Evolutionary conservation across 768 basidiomycete species (phyloP).

Genomic region (Trametes gibbosa): DNA sequence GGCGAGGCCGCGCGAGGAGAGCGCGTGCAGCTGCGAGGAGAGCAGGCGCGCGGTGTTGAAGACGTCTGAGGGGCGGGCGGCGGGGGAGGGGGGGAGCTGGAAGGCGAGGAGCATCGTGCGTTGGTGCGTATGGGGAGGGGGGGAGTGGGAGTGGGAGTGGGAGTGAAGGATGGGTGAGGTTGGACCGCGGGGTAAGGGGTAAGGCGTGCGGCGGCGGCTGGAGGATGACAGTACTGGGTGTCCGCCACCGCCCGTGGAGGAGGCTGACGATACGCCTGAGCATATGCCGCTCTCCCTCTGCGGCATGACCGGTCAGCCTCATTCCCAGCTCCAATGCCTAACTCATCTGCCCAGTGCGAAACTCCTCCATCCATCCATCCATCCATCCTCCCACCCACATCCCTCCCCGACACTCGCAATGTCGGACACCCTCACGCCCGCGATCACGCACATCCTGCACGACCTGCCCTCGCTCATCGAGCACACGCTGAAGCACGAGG

Average conservation of each 20-base stretch:
- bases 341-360: background rate
- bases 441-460: conserved; percentile 4
- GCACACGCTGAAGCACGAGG: conserved; percentile 13
- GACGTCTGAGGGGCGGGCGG: conserved; percentile 1
- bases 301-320: background rate
- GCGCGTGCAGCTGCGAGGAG: conserved; percentile 3
- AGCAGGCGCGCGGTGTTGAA: conserved; percentile 10
- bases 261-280: conserved; percentile 3
- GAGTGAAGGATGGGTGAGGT: too few species aligned
- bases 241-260: background rate
- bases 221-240: too few species aligned
- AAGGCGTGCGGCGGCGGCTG: too few species aligned
- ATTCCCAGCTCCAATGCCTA: background rate
- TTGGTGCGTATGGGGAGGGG: background rate
- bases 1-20: conserved; percentile 13
- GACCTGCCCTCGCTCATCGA: conserved; percentile 15
- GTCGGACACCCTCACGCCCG: background rate
- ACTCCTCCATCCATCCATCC: background rate
- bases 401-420: background rate
- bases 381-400: background rate
- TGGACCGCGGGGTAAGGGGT: background rate
- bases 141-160: background rate
- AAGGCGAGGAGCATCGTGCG: background rate
- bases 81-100: background rate
- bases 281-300: background rate